Evolutionary conservation across 495 filamentous ascomycete species (phyloP).

Genomic region (Penicillium desertorum): DNA sequence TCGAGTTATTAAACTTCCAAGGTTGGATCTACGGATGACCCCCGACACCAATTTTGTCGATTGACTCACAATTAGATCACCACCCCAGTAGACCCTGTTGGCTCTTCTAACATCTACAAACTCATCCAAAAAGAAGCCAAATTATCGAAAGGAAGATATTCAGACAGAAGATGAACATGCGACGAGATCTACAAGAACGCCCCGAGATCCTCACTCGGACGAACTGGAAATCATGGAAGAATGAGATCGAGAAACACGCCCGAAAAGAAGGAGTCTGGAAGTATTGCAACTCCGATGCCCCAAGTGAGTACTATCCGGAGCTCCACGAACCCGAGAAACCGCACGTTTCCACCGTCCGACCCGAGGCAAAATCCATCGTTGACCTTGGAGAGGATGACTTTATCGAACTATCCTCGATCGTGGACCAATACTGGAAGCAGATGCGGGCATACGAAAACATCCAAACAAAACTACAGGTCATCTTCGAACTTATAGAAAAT

Average conservation of each 20-base stretch:
- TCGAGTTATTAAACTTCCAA: not conserved
- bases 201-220: not conserved
- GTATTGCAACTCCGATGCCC: not conserved
- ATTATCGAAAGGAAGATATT: not conserved
- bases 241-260: not conserved
- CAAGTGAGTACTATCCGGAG: not conserved
- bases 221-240: not conserved
- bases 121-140: not conserved
- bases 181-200: not conserved
- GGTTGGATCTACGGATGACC: not conserved
- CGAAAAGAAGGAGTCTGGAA: not conserved
- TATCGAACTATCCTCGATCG: not conserved
- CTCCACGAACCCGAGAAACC: not conserved
- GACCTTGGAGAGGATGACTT: constrained; percentile 1
- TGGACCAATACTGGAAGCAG: not conserved
- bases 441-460: not conserved
- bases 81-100: no score
- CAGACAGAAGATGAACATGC: not conserved
- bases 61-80: not conserved
- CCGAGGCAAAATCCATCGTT: not conserved
- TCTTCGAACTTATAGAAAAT: not conserved
- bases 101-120: not conserved
- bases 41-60: not conserved
- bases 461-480: not conserved
- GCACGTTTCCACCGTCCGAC: not conserved